phyloP scores from a whole-genome alignment of 805 yeast species.

The Zygotorulaspora florentina region DNA sequence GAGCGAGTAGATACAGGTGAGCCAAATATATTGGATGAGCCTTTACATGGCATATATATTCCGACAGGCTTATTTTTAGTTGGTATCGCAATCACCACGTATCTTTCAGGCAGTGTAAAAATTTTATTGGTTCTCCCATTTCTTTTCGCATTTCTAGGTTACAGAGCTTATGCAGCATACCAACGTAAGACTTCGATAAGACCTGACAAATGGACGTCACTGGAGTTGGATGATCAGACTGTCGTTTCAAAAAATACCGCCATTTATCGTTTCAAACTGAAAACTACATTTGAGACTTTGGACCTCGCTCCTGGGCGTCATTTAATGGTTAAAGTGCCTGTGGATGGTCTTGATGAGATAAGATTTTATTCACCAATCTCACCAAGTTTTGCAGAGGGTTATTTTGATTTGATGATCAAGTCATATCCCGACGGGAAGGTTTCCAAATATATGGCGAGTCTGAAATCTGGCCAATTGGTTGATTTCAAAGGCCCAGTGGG shows the following conservation, averaged over 20 bases:
- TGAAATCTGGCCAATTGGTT: constrained; percentile 61
- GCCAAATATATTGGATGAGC: constrained; percentile 55
- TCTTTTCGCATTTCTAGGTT: constrained; percentile 38
- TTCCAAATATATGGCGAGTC: constrained; percentile 59
- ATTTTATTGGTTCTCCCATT: constrained; percentile 34
- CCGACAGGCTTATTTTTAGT: constrained; percentile 57
- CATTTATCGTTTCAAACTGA: constrained; percentile 64
- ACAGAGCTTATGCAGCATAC: constrained; percentile 38
- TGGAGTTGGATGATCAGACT: constrained; percentile 72
- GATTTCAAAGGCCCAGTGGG: constrained; percentile 80
- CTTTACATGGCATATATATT: constrained; percentile 71
- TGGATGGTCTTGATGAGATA: constrained; percentile 37
- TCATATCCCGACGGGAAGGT: constrained; percentile 70
- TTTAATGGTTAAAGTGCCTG: constrained; percentile 50
- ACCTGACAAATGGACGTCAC: constrained; percentile 52
- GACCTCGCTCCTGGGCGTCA: constrained; percentile 73
- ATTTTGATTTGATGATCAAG: constrained; percentile 72
- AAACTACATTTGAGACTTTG: constrained; percentile 55
- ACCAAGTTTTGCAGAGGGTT: constrained; percentile 63
- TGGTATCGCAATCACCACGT: constrained; percentile 56
- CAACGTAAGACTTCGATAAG: constrained; percentile 44
- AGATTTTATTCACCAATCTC: constrained; percentile 78
- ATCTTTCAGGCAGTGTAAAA: constrained; percentile 33
- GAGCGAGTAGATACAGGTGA: constrained; percentile 29
- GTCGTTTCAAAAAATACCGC: constrained; percentile 67